Percentiles rank a stretch among this genome's conserved stretches.
Evolutionary conservation across 2,329 filamentous ascomycete species (phyloP).

Genomic region (Colletotrichum neosansevieriae): DNA sequence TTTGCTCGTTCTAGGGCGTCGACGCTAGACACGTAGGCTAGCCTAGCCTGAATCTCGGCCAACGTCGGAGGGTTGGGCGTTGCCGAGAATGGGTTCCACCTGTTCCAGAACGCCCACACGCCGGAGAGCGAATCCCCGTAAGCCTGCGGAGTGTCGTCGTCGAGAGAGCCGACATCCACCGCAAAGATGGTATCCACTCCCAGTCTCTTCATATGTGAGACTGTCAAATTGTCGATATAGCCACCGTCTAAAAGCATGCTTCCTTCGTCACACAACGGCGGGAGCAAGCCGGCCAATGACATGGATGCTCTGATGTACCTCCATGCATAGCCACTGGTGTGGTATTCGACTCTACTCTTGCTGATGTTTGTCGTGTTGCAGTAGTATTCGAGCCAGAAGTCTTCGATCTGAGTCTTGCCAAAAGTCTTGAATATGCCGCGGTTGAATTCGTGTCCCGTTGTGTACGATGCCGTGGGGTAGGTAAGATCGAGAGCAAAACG

Average conservation of each 20-base stretch:
- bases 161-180: constrained; percentile 91
- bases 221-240: constrained; percentile 96
- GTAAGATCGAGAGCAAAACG: constrained; percentile 96
- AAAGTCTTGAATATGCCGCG: constrained; percentile 99
- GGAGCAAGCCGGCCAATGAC: constrained; percentile 92
- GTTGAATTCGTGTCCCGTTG: constrained; percentile 98
- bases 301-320: constrained; percentile 96
- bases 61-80: constrained; percentile 93
- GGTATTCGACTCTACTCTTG: constrained; percentile 90
- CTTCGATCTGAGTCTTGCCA: constrained; percentile 95
- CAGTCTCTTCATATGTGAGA: constrained; percentile 95
- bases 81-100: constrained; percentile 95
- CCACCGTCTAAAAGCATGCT: constrained; percentile 97
- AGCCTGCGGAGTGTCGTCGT: constrained; percentile 90
- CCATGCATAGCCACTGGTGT: constrained; percentile 98
- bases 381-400: constrained; percentile 99
- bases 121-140: constrained; percentile 96
- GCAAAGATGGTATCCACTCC: constrained; percentile 96
- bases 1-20: constrained; percentile 96
- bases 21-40: constrained; percentile 95
- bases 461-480: constrained; percentile 96
- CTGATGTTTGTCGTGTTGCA: constrained; percentile 99
- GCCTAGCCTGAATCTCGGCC: constrained; percentile 92
- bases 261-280: constrained; percentile 95
- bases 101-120: constrained; percentile 93